Evolutionary conservation across 179 eudicot species (phyloP).

Genomic region (Beta lomatogona): DNA sequence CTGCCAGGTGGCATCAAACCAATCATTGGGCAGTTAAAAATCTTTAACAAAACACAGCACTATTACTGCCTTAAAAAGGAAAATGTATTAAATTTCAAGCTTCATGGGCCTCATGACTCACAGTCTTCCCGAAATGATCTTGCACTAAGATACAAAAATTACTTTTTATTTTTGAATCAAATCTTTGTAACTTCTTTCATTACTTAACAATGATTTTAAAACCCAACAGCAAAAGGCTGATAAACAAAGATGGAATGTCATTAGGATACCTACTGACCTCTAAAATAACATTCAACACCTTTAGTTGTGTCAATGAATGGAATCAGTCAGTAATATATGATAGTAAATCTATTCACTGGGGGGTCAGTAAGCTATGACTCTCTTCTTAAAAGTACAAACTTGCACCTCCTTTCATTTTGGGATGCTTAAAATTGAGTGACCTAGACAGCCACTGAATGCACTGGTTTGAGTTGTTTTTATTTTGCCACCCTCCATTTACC

Average conservation of each 20-base stretch:
- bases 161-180: not conserved
- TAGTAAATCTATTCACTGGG: no score
- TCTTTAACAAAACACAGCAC: not conserved
- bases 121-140: not conserved
- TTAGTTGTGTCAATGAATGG: not conserved
- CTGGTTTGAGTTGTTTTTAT: not conserved
- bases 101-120: not conserved
- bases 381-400: not conserved
- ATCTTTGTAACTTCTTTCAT: not conserved
- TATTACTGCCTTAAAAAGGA: not conserved
- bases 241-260: not conserved
- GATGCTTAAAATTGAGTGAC: not conserved
- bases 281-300: not conserved
- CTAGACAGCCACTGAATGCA: not conserved
- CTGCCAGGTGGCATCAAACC: constrained; percentile 22
- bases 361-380: not conserved
- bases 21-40: not conserved
- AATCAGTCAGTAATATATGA: not conserved
- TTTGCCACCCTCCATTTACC: not conserved
- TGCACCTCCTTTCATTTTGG: not conserved
- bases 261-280: not conserved
- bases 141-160: not conserved
- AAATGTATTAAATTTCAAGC: not conserved
- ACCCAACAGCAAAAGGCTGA: not conserved
- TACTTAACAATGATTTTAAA: not conserved